phyloP scores from a whole-genome alignment of 2,329 filamentous ascomycete genomes.

The Aspergillaceae sp. region DNA sequence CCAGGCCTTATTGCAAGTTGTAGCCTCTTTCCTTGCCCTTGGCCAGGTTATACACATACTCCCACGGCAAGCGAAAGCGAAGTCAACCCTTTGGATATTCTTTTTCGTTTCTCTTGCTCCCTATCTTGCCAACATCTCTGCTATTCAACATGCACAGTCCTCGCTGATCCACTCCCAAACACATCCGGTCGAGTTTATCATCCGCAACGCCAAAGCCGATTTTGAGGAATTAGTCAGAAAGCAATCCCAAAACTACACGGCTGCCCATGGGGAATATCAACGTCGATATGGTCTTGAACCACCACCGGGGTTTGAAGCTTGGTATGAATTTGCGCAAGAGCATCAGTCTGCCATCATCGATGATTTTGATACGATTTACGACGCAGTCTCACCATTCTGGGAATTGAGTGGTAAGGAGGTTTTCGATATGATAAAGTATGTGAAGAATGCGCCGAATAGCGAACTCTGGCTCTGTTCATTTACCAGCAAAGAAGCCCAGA shows the following conservation, averaged over 20 bases:
- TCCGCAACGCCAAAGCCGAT: neutral
- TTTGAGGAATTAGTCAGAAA: neutral
- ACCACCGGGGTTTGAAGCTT: constrained; percentile 5
- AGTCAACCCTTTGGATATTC: constrained; percentile 1
- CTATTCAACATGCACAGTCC: neutral
- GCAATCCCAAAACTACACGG: constrained; percentile 1
- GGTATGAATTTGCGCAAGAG: constrained; percentile 5
- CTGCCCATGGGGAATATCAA: constrained; percentile 3
- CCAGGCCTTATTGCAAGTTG: constrained; percentile 1
- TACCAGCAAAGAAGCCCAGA: neutral
- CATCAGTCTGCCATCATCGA: constrained; percentile 8
- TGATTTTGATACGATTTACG: constrained; percentile 4
- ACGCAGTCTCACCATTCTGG: constrained; percentile 3
- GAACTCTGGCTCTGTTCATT: constrained; percentile 8
- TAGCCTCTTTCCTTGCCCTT: constrained; percentile 3
- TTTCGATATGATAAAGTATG: neutral
- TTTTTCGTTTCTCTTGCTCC: constrained; percentile 1
- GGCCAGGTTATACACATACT: constrained; percentile 5
- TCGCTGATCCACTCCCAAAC: neutral
- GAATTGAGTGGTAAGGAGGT: constrained; percentile 3
- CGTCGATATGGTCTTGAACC: constrained; percentile 5
- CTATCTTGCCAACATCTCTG: constrained; percentile 1
- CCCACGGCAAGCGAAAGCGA: constrained; percentile 1
- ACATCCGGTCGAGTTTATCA: constrained; percentile 2
- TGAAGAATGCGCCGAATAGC: neutral